Percentiles rank a stretch among this genome's conserved stretches.
These are phyloP conservation scores for Aspergillus viridinutans DNA, from an alignment of 2,329 filamentous ascomycete species.

Conservation along the genomic window DNA sequence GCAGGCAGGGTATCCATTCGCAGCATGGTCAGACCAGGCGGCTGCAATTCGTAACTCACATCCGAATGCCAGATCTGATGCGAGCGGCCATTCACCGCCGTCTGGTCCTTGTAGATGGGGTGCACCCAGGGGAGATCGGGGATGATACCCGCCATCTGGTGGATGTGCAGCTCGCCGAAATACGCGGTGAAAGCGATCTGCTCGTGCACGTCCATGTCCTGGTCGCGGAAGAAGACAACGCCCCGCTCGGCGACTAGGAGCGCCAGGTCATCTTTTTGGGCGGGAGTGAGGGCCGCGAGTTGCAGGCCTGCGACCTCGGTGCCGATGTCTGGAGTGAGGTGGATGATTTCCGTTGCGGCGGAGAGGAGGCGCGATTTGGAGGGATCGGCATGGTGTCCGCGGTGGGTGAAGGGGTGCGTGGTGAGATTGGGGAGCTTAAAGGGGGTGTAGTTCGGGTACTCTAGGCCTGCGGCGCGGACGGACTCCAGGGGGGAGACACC, in stretches of 20 bases:
- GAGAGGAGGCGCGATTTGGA: constrained; percentile 24
- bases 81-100: not conserved
- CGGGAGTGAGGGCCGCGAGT: constrained; percentile 44
- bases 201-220: constrained; percentile 38
- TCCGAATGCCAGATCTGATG: constrained; percentile 22
- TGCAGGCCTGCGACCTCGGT: constrained; percentile 50
- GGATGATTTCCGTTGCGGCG: constrained; percentile 4
- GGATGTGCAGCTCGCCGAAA: constrained; percentile 25
- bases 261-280: constrained; percentile 55
- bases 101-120: constrained; percentile 1
- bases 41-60: constrained; percentile 25
- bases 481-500: not conserved
- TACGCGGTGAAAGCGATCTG: constrained; percentile 34
- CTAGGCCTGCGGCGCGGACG: constrained; percentile 3
- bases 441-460: constrained; percentile 7
- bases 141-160: constrained; percentile 13
- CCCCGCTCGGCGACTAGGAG: constrained; percentile 57
- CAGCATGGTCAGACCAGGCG: constrained; percentile 27
- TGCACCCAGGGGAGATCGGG: constrained; percentile 7
- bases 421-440: constrained; percentile 32
- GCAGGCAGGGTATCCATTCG: constrained; percentile 20
- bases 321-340: constrained; percentile 35
- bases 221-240: constrained; percentile 59
- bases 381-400: constrained; percentile 37
- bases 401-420: constrained; percentile 36